These are phyloP conservation scores for Aethionema arabicum DNA, from an alignment of 345 rosid genomes.

Conservation along the genomic window DNA sequence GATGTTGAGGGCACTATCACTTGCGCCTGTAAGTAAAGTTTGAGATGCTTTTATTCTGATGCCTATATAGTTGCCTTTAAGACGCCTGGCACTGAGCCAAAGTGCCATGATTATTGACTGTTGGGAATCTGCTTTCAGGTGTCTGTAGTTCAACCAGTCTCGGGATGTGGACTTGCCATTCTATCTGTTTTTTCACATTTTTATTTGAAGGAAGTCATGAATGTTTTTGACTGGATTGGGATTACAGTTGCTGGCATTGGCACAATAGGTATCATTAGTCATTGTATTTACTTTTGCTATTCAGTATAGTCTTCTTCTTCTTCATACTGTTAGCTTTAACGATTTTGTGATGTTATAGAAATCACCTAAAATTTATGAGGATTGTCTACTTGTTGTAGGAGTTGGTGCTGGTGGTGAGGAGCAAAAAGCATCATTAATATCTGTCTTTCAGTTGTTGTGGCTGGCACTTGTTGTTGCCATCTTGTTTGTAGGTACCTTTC, in stretches of 20 bases:
- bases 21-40: conserved; percentile 71
- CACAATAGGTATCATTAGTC: conserved; percentile 72
- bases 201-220: conserved; percentile 92
- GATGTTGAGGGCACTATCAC: conserved; percentile 88
- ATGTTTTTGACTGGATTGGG: conserved; percentile 91
- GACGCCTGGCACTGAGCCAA: background rate
- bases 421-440: conserved; percentile 68
- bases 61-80: conserved; percentile 12
- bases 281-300: conserved; percentile 16
- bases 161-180: conserved; percentile 95
- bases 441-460: conserved; percentile 81
- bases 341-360: conserved; percentile 5
- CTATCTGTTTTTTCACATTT: conserved; percentile 92
- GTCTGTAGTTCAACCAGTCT: conserved; percentile 95
- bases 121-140: conserved; percentile 51
- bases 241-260: conserved; percentile 93
- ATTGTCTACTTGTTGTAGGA: conserved; percentile 45
- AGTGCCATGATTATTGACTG: background rate
- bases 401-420: conserved; percentile 99
- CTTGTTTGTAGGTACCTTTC: conserved; percentile 98
- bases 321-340: background rate
- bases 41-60: background rate
- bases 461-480: conserved; percentile 66
- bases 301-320: background rate
- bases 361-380: conserved; percentile 1